These are phyloP conservation scores for Panicum miliaceum DNA, from an alignment of 176 grass and related monocot species.

Conservation along the genomic window DNA sequence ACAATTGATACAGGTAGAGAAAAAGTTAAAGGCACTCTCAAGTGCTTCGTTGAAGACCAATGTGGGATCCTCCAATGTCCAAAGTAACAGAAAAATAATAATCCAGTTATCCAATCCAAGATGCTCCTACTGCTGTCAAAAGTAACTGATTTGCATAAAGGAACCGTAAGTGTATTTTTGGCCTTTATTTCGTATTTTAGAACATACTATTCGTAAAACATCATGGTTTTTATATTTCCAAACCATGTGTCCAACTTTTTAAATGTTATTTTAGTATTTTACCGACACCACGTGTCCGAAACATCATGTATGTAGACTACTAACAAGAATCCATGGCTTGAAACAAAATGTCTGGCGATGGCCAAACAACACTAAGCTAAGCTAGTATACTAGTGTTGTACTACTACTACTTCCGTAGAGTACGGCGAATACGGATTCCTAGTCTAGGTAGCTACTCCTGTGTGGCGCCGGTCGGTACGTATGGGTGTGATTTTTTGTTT, in stretches of 20 bases:
- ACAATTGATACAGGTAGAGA: neutral
- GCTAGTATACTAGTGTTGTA: too few relatives aligned
- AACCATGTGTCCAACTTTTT: too few relatives aligned
- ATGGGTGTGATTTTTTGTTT: constrained; percentile 28
- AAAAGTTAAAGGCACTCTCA: constrained; percentile 3
- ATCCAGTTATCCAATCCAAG: neutral
- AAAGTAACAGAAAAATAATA: constrained; percentile 16
- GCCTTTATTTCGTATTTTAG: too few relatives aligned
- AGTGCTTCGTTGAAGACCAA: neutral
- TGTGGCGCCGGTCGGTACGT: neutral
- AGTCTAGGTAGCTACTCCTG: neutral
- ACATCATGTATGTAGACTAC: too few relatives aligned
- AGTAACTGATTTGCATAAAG: neutral
- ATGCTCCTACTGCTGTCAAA: neutral
- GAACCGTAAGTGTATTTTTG: neutral
- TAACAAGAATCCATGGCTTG: neutral
- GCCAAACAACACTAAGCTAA: neutral
- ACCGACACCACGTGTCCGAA: too few relatives aligned
- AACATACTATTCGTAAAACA: too few relatives aligned
- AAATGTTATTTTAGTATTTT: too few relatives aligned
- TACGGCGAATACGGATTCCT: constrained; percentile 11
- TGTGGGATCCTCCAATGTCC: neutral
- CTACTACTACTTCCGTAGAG: neutral
- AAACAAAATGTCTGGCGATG: neutral
- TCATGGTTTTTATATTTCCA: too few relatives aligned